Base-by-base conservation (phyloP, 345 rosid genomes). In the Sonneratia alba region DNA sequence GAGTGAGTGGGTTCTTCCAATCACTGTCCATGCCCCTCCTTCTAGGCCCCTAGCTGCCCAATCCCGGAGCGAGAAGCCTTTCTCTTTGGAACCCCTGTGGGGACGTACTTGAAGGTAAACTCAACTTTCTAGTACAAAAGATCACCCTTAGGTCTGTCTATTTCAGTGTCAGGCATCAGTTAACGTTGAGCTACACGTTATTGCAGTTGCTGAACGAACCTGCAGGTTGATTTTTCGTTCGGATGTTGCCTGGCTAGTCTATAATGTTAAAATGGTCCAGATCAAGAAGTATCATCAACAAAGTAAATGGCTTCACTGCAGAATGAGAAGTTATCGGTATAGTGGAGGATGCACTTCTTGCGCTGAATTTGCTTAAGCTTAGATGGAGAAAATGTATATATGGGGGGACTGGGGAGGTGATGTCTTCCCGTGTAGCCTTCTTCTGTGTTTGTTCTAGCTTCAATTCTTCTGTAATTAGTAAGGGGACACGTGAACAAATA, bases 1-100 rank as follows among this genome's bases (percentile, higher is more conserved):
- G 77, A 81, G 89, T 27, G 97, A 90, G 81, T 95, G 99, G 99
- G 78, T 90, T 81, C 97, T 95, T 72, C 99, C 99, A 6, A 89
- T 95, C 42, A 90, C 86, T 0, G 97, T 92, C 76, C 96, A 87
- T 69, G 99, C 96, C 68, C 94, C 92, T 67, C 92, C 97, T 13
- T 85, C 91, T 2, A 85, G 88, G 69, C 71, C 89, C 36, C 15
- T 82, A 10, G 81, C 84, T 70, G 72, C 85, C 70, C 86, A 79
- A 27, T n/a, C 84, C 71, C 80, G 85, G 77, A 87, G 83, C 6
- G 90, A 88, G 77, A 90, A 82, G 82, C 75, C 78, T 73, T 78
- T 85, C 70, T 80, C 89, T 70, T 71, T 89, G 84, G 98, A 88
- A 73, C 91, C 97, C 65, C 66, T 88, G 79, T 92, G 94, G 91